These are phyloP conservation scores for Chlorella variabilis DNA, from an alignment of 163 green algal genomes.

Conservation along the genomic window DNA sequence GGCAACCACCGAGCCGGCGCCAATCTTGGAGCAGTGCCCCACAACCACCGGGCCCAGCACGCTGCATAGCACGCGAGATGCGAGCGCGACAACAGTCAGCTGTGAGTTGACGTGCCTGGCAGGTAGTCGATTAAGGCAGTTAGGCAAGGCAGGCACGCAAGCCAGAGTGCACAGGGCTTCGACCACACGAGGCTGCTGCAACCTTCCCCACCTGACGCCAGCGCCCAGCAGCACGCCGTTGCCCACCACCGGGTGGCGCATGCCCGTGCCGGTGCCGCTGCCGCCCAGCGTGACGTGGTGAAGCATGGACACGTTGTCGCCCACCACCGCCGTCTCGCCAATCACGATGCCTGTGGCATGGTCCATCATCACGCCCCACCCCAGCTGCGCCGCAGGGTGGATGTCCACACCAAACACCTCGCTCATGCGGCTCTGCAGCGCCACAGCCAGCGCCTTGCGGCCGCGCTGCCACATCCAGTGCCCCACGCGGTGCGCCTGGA, in stretches of 20 bases:
- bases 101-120: background rate
- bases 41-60: conserved; percentile 90
- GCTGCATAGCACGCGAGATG: too few relatives aligned
- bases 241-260: conserved; percentile 85
- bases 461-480: conserved; percentile 91
- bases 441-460: conserved; percentile 82
- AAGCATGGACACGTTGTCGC: conserved; percentile 97
- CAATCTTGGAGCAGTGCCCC: conserved; percentile 89
- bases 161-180: too few relatives aligned
- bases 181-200: too few relatives aligned
- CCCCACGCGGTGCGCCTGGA: conserved; percentile 89
- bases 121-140: background rate
- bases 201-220: conserved; percentile 67
- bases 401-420: conserved; percentile 95
- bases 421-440: conserved; percentile 87
- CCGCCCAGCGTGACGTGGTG: conserved; percentile 96
- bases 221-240: conserved; percentile 95
- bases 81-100: too few relatives aligned
- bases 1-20: conserved; percentile 91
- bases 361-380: conserved; percentile 92
- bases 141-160: too few relatives aligned
- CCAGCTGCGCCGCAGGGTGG: conserved; percentile 90
- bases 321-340: conserved; percentile 94
- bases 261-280: conserved; percentile 83
- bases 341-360: conserved; percentile 97